phyloP scores from a whole-genome alignment of 2,329 filamentous ascomycete species.

The Parafenestella ontariensis region DNA sequence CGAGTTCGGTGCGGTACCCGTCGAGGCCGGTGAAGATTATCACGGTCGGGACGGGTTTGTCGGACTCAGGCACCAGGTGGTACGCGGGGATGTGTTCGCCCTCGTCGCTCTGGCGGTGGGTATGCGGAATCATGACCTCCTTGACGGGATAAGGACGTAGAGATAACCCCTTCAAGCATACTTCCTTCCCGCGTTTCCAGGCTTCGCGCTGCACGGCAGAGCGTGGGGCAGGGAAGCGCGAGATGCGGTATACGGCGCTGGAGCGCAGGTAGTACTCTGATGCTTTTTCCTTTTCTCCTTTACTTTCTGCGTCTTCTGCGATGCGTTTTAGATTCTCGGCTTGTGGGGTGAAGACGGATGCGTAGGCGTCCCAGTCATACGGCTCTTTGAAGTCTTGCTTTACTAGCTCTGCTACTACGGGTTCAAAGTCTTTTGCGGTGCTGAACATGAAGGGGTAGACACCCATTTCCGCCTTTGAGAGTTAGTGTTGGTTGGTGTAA shows the following conservation, averaged over 20 bases:
- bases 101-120: conserved; percentile 58
- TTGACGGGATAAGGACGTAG: conserved; percentile 61
- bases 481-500: not conserved
- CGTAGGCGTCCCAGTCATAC: conserved; percentile 68
- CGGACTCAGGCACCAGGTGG: conserved; percentile 63
- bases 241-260: conserved; percentile 72
- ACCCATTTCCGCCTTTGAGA: conserved; percentile 56
- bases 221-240: conserved; percentile 68
- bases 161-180: conserved; percentile 64
- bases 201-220: conserved; percentile 63
- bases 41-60: conserved; percentile 58
- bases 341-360: conserved; percentile 65
- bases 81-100: conserved; percentile 68
- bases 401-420: conserved; percentile 70
- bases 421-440: conserved; percentile 70
- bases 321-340: conserved; percentile 64
- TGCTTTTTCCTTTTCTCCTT: conserved; percentile 61
- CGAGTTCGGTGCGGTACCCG: conserved; percentile 64
- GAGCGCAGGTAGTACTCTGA: conserved; percentile 66
- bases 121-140: conserved; percentile 69
- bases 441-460: conserved; percentile 80
- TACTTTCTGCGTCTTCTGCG: conserved; percentile 59
- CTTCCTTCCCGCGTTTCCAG: conserved; percentile 70
- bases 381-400: conserved; percentile 69
- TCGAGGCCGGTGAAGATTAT: conserved; percentile 66